Percentiles rank a stretch among this genome's conserved stretches.
Conservation (phyloP, 2,329 filamentous ascomycete species). For the Fusarium armeniacum region DNA sequence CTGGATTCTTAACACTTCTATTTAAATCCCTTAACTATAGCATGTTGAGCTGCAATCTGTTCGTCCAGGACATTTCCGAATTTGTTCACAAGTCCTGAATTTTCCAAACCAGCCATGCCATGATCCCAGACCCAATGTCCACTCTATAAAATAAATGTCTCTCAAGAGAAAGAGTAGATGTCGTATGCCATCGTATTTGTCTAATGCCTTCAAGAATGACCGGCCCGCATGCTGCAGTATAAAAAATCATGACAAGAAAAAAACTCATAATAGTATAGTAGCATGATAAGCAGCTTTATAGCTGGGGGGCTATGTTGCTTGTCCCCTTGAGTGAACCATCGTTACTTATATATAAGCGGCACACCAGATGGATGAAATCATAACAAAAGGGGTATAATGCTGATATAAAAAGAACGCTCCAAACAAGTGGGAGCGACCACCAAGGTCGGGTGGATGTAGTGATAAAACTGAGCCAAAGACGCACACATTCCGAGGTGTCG, state of each 20-base stretch:
- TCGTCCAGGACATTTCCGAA: slow-evolving; percentile 2
- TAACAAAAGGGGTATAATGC: slow-evolving; percentile 41
- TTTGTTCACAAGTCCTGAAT: slow-evolving; percentile 2
- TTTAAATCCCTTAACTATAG: neutral
- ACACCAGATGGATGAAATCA: slow-evolving; percentile 17
- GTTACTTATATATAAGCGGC: slow-evolving; percentile 7
- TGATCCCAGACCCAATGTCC: slow-evolving; percentile 4
- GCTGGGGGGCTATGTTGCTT: slow-evolving; percentile 7
- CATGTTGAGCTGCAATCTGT: neutral
- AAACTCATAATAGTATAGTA: slow-evolving; percentile 8
- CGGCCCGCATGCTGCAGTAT: slow-evolving; percentile 1
- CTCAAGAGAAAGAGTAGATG: neutral
- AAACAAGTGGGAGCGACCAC: slow-evolving; percentile 12
- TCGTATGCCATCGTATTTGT: slow-evolving; percentile 27
- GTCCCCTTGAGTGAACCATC: slow-evolving; percentile 9
- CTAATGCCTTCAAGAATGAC: slow-evolving; percentile 24
- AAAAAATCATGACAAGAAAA: slow-evolving; percentile 17
- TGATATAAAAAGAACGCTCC: slow-evolving; percentile 15
- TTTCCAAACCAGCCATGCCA: slow-evolving; percentile 10
- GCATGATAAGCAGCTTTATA: slow-evolving; percentile 14
- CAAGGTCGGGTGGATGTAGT: slow-evolving; percentile 18
- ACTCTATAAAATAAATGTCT: slow-evolving; percentile 20
- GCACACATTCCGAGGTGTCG: slow-evolving; percentile 8
- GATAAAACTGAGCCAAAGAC: slow-evolving; percentile 10
- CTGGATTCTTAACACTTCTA: neutral